These are phyloP conservation scores for Alternaria brassicicola DNA, from an alignment of 2,329 filamentous ascomycete species.

Conservation along the genomic window DNA sequence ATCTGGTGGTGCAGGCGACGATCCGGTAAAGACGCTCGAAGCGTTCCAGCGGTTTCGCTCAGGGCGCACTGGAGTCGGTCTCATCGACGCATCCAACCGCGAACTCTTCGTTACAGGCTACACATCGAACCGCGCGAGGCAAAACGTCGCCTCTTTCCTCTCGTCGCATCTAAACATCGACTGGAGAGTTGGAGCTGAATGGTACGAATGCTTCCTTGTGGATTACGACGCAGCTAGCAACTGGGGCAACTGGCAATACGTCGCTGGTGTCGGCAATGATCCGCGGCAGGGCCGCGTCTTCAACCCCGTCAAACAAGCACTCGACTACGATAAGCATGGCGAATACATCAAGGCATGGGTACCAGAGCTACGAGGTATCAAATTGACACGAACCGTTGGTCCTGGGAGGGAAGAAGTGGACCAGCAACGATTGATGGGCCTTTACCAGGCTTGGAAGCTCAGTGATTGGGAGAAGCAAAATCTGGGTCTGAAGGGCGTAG, in stretches of 20 bases:
- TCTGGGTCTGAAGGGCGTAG: slow-evolving; percentile 61
- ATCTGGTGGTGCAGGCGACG: slow-evolving; percentile 47
- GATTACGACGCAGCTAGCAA: slow-evolving; percentile 80
- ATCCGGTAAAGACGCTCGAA: slow-evolving; percentile 50
- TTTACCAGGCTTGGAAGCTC: slow-evolving; percentile 75
- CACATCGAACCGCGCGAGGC: slow-evolving; percentile 75
- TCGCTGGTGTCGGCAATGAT: slow-evolving; percentile 80
- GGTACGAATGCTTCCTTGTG: slow-evolving; percentile 76
- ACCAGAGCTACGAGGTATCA: slow-evolving; percentile 65
- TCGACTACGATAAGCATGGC: slow-evolving; percentile 75
- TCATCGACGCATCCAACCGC: slow-evolving; percentile 78
- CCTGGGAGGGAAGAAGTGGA: slow-evolving; percentile 38
- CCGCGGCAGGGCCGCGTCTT: slow-evolving; percentile 75
- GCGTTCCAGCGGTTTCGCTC: slow-evolving; percentile 64
- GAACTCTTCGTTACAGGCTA: slow-evolving; percentile 79
- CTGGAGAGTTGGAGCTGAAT: slow-evolving; percentile 81
- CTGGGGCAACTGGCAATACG: slow-evolving; percentile 85
- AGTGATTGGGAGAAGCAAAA: slow-evolving; percentile 62
- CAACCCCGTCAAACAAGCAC: slow-evolving; percentile 80
- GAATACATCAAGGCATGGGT: slow-evolving; percentile 77
- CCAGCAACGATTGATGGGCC: slow-evolving; percentile 56
- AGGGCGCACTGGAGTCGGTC: slow-evolving; percentile 74
- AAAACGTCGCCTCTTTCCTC: slow-evolving; percentile 78
- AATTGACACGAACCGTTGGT: slow-evolving; percentile 30
- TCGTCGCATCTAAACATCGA: slow-evolving; percentile 76